phyloP scores from a whole-genome alignment of 2,329 filamentous ascomycete genomes.

The Aspergillus amoenus region DNA sequence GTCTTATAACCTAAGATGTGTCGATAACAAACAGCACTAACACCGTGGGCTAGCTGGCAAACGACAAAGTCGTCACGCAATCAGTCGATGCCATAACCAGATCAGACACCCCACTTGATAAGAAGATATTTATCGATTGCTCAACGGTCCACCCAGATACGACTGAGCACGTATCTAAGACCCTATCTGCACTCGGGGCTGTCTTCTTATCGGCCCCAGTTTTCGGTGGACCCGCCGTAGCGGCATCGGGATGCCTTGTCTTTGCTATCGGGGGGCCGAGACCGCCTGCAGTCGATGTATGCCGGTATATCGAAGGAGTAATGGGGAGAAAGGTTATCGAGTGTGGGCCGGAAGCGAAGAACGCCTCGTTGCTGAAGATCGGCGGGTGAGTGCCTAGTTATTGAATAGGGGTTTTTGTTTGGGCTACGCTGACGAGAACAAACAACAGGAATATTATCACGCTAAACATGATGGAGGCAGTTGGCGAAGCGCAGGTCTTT shows the following conservation, averaged over 20 bases:
- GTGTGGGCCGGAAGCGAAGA: constrained; percentile 42
- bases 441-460: constrained; percentile 45
- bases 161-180: constrained; percentile 45
- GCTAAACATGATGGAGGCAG: constrained; percentile 46
- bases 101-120: constrained; percentile 46
- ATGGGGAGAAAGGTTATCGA: constrained; percentile 45
- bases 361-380: constrained; percentile 46
- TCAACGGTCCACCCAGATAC: constrained; percentile 77
- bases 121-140: constrained; percentile 82
- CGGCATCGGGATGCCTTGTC: constrained; percentile 45
- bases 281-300: constrained; percentile 30
- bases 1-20: neutral
- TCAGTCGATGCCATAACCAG: constrained; percentile 28
- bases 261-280: constrained; percentile 44
- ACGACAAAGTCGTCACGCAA: constrained; percentile 39
- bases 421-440: too few relatives aligned
- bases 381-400: constrained; percentile 33
- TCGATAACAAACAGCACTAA: neutral
- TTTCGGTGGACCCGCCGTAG: constrained; percentile 46
- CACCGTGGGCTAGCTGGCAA: constrained; percentile 32
- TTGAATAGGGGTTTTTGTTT: too few relatives aligned
- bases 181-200: constrained; percentile 26
- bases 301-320: constrained; percentile 43
- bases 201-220: constrained; percentile 43
- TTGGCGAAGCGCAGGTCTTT: constrained; percentile 48